Evolutionary conservation across 176 grass and related monocot species (phyloP), one percentile per base, ranked within the genome.

Genomic region (Eleusine coracana): DNA sequence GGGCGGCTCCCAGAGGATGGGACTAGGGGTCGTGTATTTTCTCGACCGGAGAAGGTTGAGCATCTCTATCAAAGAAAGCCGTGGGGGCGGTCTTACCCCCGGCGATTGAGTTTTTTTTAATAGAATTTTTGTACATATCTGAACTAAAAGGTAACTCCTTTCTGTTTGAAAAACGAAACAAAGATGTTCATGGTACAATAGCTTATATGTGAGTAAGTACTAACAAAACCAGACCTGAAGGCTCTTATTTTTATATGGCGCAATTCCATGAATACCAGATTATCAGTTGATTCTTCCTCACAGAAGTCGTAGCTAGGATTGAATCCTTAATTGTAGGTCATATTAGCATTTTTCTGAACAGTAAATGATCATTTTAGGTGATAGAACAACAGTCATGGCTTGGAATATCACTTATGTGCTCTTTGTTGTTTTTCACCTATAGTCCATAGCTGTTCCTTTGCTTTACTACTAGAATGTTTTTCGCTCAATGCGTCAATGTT

Each of bases 271-370:
- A 41, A 37, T 73, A 14, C 66, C 79, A 62, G 66, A 64, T 79
- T 79, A 20, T 65, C 79, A 62, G 31, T 54, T 86, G 20, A 46
- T 61, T 45, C 39, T 61, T 48, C 13, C 42, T 63, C 48, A 48
- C 41, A 65, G 52, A 73, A 76, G 50, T 38, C 36, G 34, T 76
- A 82, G 51, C 36, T 75, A 49, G 14, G 63, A 56, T 27, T 27
- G 1, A 51, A 55, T 83, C 65, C 34, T 65, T 64, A 65, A 59
- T 29, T 63, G 15, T 52, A 41, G 41, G 61, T 49, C 21, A 50
- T 76, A 58, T 86, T 60, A 61, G 40, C 63, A 62, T 62, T 68
- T 10, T 61, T 70, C 61, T 87, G 29, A 77, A 63, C 68, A 36
- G 18, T 51, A 59, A 46, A 62, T 37, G 46, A 18, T 51, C 40